Evolutionary conservation across 225 moss, liverwort and hornwort genomes (phyloP), one percentile per base, ranked within the genome.

Genomic region (Pseudisothecium myosuroides): DNA sequence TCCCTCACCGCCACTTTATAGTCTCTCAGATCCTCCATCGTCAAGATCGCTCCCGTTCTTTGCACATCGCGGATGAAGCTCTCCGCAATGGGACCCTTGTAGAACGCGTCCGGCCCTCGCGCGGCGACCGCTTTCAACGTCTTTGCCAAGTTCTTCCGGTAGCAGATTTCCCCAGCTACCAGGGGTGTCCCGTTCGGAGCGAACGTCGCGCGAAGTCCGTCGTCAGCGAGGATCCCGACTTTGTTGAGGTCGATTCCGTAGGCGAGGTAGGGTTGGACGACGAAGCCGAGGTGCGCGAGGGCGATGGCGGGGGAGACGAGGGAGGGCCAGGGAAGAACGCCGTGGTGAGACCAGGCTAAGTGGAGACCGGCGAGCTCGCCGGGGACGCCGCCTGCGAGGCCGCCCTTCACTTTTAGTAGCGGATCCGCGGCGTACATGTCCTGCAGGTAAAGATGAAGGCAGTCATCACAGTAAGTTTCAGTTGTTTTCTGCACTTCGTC

Each of bases 311-410:
- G 97, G 8, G 86, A 66, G 5, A 98, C 81, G 2, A 98, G 89
- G 66, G 45, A 73, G 74, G 91, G 36, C 97, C 98, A 98, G 18
- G 95, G 91, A 22, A 96, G 90, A 21, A 69, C 88, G 29, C 98
- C 98, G 29, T 96, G 94, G 17, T 89, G 94, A 28, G 91, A 90
- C 95, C 97, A 97, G 12, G 80, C 95, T 61, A 91, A 84, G 76
- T 98, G 90, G 3, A 98, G 92, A 15, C 96, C 98, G 7, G 95
- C 96, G 59, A 98, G 60, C 90, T 98, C 93, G 28, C 98, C 97
- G 1, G 98, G 98, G 32, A 98, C 94, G 11, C 91, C 98, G 5
- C 83, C 91, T 26, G 97, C 73, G 56, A 98, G 86, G 37, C 93
- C 97, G 9, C 98, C 98, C 17, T 85, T 75, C 7, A 47, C 20